Evolutionary conservation across 345 rosid species (phyloP), one percentile per base, ranked within the genome.

Genomic region (Salix purpurea): DNA sequence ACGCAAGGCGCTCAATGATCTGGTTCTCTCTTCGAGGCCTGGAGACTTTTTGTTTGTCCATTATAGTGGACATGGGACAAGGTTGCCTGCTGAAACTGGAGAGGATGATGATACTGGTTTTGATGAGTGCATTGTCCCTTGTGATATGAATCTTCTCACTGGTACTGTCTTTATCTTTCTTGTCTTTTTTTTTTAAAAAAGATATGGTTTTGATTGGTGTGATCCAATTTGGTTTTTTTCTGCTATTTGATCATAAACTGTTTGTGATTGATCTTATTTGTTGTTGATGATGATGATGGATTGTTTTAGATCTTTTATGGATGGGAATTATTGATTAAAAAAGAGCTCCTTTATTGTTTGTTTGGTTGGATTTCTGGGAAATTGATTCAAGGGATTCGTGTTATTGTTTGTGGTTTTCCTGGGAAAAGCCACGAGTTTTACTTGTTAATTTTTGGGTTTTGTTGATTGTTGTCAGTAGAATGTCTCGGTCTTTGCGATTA

Each of bases 41-140:
- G 92, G 91, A 1, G 98, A 95, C 71, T 71, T 85, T 44, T 86
- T 93, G 21, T 88, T 91, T 40, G 92, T 93, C 10, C 99, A 95
- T 78, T 95, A 91, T 83, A 95, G 98, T 73, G 99, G 98, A 36
- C 99, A 95, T 18, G 99, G 98, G 44, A 95, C 98, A n/a, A 90
- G 99, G 83, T 89, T 95, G 28, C 99, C 99, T 0, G 96, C 97
- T 8, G 98, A 95, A 88, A 89, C 96, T 5, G 99, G 99, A 7
- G 97, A 95, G 79, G 93, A 90, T 32, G 99, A 95, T 78, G 97
- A 95, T 70, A 95, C 98, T 52, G 99, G 99, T 15, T 95, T 77
- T 46, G 99, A 95, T 80, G 99, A 93, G 76, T 93, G 99, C 87
- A 90, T 95, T 75, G 97, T 90, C 34, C 99, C 99, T 61, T 88